Evolutionary conservation across 352 stramenopile species (phyloP).

Genomic region (Plasmopara viticola): DNA sequence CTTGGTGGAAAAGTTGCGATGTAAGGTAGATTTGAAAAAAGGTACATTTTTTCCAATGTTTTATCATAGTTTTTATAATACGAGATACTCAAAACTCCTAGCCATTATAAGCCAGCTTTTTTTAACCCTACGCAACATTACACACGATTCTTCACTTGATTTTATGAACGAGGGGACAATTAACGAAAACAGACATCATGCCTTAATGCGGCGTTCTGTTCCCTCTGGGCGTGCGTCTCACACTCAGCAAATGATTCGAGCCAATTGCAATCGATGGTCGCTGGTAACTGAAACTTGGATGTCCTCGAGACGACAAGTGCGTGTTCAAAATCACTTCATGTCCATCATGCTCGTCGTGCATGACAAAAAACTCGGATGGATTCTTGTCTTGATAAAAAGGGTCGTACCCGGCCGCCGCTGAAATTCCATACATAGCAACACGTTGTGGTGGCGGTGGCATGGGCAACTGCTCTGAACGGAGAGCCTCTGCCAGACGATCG

Average conservation of each 20-base stretch:
- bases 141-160: no score
- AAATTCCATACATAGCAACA: slow-evolving; percentile 62
- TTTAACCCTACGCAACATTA: no score
- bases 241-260: slow-evolving; percentile 9
- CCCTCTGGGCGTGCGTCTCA: slow-evolving; percentile 4
- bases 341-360: slow-evolving; percentile 40
- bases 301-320: slow-evolving; percentile 15
- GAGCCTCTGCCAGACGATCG: slow-evolving; percentile 32
- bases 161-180: no score
- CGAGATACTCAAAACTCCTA: no score
- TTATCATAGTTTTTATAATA: no score
- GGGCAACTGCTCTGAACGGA: slow-evolving; percentile 28
- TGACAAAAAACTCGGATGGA: slow-evolving; percentile 47
- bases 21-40: no score
- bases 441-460: slow-evolving; percentile 44
- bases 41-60: no score
- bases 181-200: no score
- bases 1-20: no score
- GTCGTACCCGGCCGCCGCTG: slow-evolving; percentile 32
- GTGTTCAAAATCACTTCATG: slow-evolving; percentile 24
- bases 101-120: no score
- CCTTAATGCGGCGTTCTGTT: neutral
- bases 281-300: slow-evolving; percentile 8
- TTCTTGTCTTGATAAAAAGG: slow-evolving; percentile 36
- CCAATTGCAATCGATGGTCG: slow-evolving; percentile 9